A percentile compares a stretch with the other conserved stretches of the same genome.
Conservation (phyloP, 306 rosid species). For the Glycine latifolia region DNA sequence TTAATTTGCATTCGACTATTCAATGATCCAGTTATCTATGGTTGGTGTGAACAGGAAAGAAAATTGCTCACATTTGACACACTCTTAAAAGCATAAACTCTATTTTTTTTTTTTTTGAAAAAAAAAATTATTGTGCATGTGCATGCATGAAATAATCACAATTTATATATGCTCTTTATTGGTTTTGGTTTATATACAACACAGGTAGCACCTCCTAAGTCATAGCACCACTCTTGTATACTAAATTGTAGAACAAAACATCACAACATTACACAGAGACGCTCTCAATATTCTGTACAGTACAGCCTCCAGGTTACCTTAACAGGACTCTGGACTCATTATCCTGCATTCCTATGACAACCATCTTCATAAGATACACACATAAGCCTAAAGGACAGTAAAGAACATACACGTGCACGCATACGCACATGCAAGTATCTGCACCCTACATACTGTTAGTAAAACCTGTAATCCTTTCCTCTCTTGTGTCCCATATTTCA, state of each 20-base stretch:
- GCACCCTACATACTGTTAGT: conserved; percentile 31
- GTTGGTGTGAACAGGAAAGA: no score
- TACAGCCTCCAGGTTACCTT: conserved; percentile 44
- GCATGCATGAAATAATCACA: neutral
- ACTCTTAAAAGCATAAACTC: no score
- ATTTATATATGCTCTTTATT: neutral
- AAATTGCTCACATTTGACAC: no score
- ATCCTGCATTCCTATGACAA: conserved; percentile 26
- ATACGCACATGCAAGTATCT: conserved; percentile 7
- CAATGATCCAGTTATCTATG: no score
- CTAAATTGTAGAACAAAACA: neutral
- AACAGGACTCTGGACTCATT: conserved; percentile 38
- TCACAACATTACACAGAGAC: neutral
- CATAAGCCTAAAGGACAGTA: conserved; percentile 10
- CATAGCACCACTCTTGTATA: neutral
- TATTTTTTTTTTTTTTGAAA: neutral
- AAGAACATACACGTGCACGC: neutral
- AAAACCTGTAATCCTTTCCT: conserved; percentile 16
- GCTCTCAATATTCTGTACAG: conserved; percentile 50
- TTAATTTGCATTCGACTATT: no score
- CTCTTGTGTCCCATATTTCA: neutral
- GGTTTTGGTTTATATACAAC: neutral
- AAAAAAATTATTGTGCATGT: neutral
- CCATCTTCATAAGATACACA: conserved; percentile 25
- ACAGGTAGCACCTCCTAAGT: conserved; percentile 2